Base-by-base conservation (phyloP, 2,329 filamentous ascomycete species). In the Sclerotinia minor region DNA sequence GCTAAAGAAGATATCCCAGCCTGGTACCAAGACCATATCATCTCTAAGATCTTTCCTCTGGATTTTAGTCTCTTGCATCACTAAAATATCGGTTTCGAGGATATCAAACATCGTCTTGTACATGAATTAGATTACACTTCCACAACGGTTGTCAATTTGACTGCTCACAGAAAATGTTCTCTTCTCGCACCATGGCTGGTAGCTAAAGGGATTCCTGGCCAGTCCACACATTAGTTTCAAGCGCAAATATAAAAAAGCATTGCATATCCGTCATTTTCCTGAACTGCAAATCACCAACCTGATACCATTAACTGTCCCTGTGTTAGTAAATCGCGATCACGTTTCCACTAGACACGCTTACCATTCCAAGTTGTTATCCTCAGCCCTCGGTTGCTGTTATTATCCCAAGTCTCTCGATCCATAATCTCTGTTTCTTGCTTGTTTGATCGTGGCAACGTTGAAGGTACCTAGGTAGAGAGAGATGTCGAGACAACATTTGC, bases 1-100 rank as follows among this genome's bases (percentile, higher is more conserved):
- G 77, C 93, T 97, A 80, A 97, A 97, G 79, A 90, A 97, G 72
- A 94, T 94, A 77, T 99, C 95, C 94, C 94, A 99, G 17, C 95
- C 95, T 0, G 92, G 88, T 0, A 98, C 88, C 45, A 98, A 82
- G 13, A 98, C 94, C 92, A 98, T 98, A 74, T 98, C 95, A 83
- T 98, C 95, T 52, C 84, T 85, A 1, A 99, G 82, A 73, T 97
- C 94, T 77, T 97, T 97, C 68, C 90, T 86, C 77, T 98, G 95
- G 52, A 98, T 97, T 80, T 98, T 99, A 54, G 92, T 89, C 79
- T 98, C 95, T 78, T 99, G 95, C 82, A 98, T 93, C 68, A 97
- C 85, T 24, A 98, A 88, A 71, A 99, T 95, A 78, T 99, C 95
- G 65, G 94, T 89, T 77, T 95, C 91, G 8, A 99, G 85, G 54